phyloP scores from a whole-genome alignment of 106 monocot species.

The Allium sativum region DNA sequence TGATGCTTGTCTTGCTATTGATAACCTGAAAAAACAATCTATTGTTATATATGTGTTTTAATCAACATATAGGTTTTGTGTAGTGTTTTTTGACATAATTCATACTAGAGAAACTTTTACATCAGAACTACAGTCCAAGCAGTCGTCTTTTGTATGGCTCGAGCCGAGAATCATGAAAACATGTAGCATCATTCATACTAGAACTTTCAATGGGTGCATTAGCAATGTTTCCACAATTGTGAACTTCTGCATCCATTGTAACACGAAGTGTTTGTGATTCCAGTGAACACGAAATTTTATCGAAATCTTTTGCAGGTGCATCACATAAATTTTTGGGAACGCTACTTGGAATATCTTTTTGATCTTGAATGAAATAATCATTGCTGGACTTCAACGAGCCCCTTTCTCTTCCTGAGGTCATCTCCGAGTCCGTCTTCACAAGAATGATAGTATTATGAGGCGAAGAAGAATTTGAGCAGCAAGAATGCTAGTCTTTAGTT shows the following conservation, averaged over 20 bases:
- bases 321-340: neutral
- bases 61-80: too few relatives aligned
- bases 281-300: too few relatives aligned
- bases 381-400: constrained; percentile 6
- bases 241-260: too few relatives aligned
- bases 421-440: constrained; percentile 4
- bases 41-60: too few relatives aligned
- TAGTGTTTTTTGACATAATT: too few relatives aligned
- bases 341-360: neutral
- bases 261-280: too few relatives aligned
- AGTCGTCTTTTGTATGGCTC: neutral
- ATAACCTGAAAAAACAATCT: too few relatives aligned
- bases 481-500: neutral
- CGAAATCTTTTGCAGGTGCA: neutral
- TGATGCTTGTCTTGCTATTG: too few relatives aligned
- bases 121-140: neutral
- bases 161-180: constrained; percentile 5
- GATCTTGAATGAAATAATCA: constrained; percentile 2
- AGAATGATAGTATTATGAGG: neutral
- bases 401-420: neutral
- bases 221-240: too few relatives aligned
- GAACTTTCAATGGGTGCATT: neutral
- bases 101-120: too few relatives aligned
- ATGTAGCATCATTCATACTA: neutral
- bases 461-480: constrained; percentile 4